Evolutionary conservation across 345 rosid genomes (phyloP), one percentile per base, ranked within the genome.

Genomic region (Camelina hispida): DNA sequence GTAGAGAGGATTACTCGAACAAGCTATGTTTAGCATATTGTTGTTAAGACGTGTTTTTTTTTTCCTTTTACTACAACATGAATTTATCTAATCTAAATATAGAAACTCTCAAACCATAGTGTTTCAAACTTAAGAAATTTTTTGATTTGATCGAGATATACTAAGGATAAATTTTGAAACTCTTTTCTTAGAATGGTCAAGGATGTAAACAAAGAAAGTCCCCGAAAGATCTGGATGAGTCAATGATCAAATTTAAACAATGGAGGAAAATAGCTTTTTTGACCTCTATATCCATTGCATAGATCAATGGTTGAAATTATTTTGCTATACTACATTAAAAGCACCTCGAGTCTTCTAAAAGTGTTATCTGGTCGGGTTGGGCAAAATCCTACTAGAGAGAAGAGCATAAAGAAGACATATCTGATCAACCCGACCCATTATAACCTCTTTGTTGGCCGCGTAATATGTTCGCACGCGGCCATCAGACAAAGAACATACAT

Each of bases 371-470:
- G 81, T 80, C 64, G 83, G 81, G 79, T 37, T 74, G 84, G 83
- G 40, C 34, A 74, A 53, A 52, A 68, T 73, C 74, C 40, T 76
- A 51, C 54, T 34, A 46, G 25, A 73, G 25, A 73, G 12, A 59
- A 68, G 64, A 7, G 57, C 65, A 37, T 48, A 47, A 28, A 48
- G 12, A 44, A 66, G 14, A 51, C 42, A 40, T 67, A 40, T 67
- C 68, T 78, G 48, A 66, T 78, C 73, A 61, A 67, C 81, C 81
- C 74, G 78, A 60, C 62, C 75, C 73, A 32, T 55, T n/a, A 25
- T 37, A 66, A 42, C 54, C 51, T 54, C 66, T 62, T n/a, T 55
- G 80, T 78, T 56, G 86, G 84, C 86, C 86, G 88, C 81, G 78
- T 44, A 65, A 74, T 74, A 56, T 9, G 58, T 69, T 56, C 81